Evolutionary conservation across 1,139 yeast genomes (phyloP), one percentile per base, ranked within the genome.

Genomic region (Saccharomyces hybrid): DNA sequence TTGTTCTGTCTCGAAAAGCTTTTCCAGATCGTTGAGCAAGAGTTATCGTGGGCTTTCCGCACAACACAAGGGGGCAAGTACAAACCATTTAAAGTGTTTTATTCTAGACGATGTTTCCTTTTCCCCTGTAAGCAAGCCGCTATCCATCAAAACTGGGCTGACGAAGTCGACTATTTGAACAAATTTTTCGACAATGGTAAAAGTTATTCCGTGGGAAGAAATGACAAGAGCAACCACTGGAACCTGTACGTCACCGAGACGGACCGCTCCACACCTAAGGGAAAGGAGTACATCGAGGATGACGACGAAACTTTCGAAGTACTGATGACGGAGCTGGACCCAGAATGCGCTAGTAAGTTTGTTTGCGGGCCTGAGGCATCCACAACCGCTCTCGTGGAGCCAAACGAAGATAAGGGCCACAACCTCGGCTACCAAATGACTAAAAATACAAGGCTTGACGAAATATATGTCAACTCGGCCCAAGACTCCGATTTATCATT

Each of bases 61-160:
- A 62, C 55, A 59, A 68, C 66, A 52, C 51, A 50, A 5, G 51
- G 51, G 3, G 57, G 52, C 23, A 61, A 60, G 42, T 60, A 56
- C 44, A 55, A 58, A 29, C 84, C 89, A 47, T 79, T 79, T 73
- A 81, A 87, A 62, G 83, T 89, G 11, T 90, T 91, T 65, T 93
- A 93, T 73, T 90, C 97, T 2, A 82, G 97, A 70, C 83, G 96
- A 70, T 80, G 89, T 44, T 91, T 90, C 71, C 85, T 91, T 93
- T 93, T 91, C 69, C 99, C 99, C 11, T 83, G 84, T 47, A 83
- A 79, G 64, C 99, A 93, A 73, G 77, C 79, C 52, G 83, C 83
- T 57, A 85, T 95, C 53, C 98, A 93, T 70, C 80, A 80, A 59
- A 85, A 83, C 63, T 93, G 99, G 99, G 77, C 79, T 47, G 82